Conservation (phyloP, 306 rosid species). For the Astragalus glycyphyllos region DNA sequence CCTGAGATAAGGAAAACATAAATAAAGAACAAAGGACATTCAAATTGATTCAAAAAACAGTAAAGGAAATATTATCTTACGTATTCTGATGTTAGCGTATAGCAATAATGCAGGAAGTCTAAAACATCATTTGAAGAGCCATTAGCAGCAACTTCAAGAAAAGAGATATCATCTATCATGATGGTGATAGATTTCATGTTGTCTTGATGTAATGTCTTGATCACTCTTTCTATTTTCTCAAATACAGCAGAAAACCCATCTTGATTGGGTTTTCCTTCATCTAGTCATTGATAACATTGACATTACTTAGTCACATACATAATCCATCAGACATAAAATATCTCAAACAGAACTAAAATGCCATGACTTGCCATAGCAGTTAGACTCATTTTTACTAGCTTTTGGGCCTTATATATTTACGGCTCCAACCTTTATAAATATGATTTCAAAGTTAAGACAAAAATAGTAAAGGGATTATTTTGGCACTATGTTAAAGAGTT, state of each 20-base stretch:
- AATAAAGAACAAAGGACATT: constrained; percentile 15
- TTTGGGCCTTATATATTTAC: not conserved
- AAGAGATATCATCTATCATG: constrained; percentile 80
- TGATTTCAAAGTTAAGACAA: not conserved
- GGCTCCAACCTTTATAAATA: too few species aligned
- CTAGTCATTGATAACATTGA: constrained; percentile 48
- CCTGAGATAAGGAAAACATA: constrained; percentile 56
- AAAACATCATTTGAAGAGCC: constrained; percentile 74
- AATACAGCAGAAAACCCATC: constrained; percentile 67
- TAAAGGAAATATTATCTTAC: constrained; percentile 52
- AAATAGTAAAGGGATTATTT: not conserved
- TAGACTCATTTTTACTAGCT: not conserved
- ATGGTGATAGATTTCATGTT: constrained; percentile 56
- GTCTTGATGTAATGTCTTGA: constrained; percentile 56
- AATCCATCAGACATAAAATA: constrained; percentile 25
- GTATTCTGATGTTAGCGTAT: constrained; percentile 70
- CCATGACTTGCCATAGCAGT: not conserved
- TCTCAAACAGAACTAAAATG: not conserved
- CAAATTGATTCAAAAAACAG: not conserved
- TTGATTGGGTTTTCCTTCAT: constrained; percentile 50
- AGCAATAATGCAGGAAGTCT: constrained; percentile 92
- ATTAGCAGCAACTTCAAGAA: constrained; percentile 84
- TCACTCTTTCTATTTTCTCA: constrained; percentile 65
- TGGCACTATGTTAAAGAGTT: not conserved
- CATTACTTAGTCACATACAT: constrained; percentile 25